Evolutionary conservation across 1,284 basidiomycete species (phyloP).

Genomic region (Sporisorium scitamineum): DNA sequence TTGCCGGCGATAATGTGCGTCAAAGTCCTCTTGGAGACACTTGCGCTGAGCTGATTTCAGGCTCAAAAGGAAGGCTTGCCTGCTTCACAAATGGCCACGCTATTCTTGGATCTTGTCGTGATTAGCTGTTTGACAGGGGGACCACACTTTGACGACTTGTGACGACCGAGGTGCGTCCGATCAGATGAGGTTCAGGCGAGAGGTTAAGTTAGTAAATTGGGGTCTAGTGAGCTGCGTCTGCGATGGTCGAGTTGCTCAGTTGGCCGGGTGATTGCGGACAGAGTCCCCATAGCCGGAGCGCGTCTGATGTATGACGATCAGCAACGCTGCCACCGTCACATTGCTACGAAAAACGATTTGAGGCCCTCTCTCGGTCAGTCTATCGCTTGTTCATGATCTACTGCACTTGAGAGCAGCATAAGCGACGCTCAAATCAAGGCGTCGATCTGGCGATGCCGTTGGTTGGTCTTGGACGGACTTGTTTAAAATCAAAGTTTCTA

Average conservation of each 20-base stretch:
- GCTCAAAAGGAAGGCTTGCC: background rate
- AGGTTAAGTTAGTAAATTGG: background rate
- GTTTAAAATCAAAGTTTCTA: background rate
- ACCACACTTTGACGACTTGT: background rate
- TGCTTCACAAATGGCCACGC: background rate
- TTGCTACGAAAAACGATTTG: background rate
- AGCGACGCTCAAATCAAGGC: background rate
- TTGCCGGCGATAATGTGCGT: background rate
- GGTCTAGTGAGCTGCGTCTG: background rate
- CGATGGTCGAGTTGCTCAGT: background rate
- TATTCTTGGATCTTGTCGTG: background rate
- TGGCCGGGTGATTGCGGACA: background rate
- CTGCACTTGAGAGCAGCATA: background rate
- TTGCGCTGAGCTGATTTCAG: background rate
- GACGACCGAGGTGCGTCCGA: constrained; percentile 2
- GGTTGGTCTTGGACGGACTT: background rate
- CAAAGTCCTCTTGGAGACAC: background rate
- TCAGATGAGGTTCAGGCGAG: background rate
- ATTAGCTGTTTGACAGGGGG: constrained; percentile 2
- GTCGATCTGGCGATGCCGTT: background rate
- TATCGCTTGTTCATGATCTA: background rate
- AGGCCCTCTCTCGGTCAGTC: background rate
- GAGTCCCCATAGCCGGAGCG: background rate
- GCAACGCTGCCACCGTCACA: too few relatives aligned
- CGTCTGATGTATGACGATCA: constrained; percentile 4